phyloP scores from a whole-genome alignment of 2,329 filamentous ascomycete genomes.

The Periconia sp. region DNA sequence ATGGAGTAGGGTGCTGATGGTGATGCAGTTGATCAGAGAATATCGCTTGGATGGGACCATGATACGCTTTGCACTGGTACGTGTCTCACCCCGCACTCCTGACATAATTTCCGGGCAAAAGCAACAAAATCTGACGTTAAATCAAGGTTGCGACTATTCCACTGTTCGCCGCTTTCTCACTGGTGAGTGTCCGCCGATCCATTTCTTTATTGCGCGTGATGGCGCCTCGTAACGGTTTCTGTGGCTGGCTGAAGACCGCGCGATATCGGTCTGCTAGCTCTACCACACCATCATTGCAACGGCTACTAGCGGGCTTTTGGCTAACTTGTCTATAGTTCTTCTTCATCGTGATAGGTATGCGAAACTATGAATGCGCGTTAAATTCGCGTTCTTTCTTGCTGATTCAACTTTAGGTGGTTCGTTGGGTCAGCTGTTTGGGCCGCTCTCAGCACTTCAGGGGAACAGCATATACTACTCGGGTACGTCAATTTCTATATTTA shows the following conservation, averaged over 20 bases:
- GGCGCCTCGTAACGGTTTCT: neutral
- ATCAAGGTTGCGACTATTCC: conserved; percentile 37
- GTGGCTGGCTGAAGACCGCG: conserved; percentile 12
- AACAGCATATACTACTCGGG: conserved; percentile 29
- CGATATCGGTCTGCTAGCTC: conserved; percentile 1
- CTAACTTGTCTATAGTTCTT: conserved; percentile 17
- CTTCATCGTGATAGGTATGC: conserved; percentile 21
- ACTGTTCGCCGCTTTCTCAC: conserved; percentile 39
- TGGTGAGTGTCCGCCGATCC: conserved; percentile 20
- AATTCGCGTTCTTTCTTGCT: neutral
- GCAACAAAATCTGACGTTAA: conserved; percentile 19
- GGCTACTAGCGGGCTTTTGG: neutral
- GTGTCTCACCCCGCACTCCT: conserved; percentile 11
- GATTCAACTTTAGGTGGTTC: conserved; percentile 33
- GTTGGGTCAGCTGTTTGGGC: conserved; percentile 56
- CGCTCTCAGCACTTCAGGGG: conserved; percentile 30
- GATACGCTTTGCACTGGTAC: conserved; percentile 42
- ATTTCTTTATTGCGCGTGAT: conserved; percentile 6
- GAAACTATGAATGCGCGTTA: too few species aligned
- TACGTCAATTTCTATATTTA: conserved; percentile 4
- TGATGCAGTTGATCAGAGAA: conserved; percentile 42
- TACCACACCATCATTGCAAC: neutral
- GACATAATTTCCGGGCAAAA: neutral
- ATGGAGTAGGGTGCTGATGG: conserved; percentile 14
- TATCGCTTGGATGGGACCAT: conserved; percentile 44